Conservation (phyloP, 192 early-diverging fungal species). For the Podila minutissima region DNA sequence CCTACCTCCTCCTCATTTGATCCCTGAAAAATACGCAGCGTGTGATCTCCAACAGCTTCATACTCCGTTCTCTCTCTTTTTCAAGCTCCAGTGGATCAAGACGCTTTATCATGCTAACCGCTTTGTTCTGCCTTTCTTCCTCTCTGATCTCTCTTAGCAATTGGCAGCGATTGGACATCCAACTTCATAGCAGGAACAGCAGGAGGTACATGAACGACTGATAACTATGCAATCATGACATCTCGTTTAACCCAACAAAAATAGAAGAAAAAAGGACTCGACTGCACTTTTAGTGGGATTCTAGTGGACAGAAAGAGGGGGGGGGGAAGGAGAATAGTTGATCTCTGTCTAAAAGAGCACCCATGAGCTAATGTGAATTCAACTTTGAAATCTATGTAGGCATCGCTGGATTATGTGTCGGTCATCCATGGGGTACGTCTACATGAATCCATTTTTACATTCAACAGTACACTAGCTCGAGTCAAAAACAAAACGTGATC, state of each 20-base stretch:
- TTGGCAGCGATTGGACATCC: conserved; percentile 40
- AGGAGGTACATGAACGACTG: conserved; percentile 29
- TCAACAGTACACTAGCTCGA: neutral
- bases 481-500: conserved; percentile 1
- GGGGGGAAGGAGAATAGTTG: neutral
- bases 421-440: conserved; percentile 68
- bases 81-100: neutral
- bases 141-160: conserved; percentile 10
- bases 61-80: neutral
- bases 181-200: conserved; percentile 50
- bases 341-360: neutral
- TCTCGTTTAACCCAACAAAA: neutral
- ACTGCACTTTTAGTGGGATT: neutral
- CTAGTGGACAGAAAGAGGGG: neutral
- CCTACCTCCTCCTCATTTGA: too few relatives aligned
- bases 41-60: neutral
- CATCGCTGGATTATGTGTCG: conserved; percentile 64
- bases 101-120: neutral
- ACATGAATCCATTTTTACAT: neutral
- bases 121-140: neutral
- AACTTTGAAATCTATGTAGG: conserved; percentile 42
- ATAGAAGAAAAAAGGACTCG: neutral
- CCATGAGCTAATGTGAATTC: neutral
- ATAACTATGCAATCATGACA: neutral
- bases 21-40: neutral